These are phyloP conservation scores for Ascochyta pisi DNA, from an alignment of 2,329 filamentous ascomycete genomes.

Conservation along the genomic window DNA sequence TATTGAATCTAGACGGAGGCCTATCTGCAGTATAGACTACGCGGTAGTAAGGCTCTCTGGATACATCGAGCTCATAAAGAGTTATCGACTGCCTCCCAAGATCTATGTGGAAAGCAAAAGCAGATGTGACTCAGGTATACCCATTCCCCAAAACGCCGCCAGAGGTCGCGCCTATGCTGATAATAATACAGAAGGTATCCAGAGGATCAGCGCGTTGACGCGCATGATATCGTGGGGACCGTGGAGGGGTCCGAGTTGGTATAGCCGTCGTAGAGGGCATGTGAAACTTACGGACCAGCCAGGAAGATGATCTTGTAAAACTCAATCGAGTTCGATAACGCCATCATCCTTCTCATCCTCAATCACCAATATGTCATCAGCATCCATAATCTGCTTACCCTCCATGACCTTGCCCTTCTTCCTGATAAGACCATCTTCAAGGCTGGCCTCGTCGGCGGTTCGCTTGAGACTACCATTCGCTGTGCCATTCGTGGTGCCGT, in stretches of 20 bases:
- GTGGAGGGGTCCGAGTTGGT: neutral
- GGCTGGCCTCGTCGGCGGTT: constrained; percentile 51
- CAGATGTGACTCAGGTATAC: constrained; percentile 20
- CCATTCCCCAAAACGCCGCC: constrained; percentile 22
- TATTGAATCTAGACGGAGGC: constrained; percentile 85
- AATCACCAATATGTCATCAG: constrained; percentile 47
- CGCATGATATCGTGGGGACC: neutral
- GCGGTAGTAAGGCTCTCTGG: neutral
- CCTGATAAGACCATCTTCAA: constrained; percentile 44
- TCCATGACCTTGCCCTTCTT: constrained; percentile 53
- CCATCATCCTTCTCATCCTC: constrained; percentile 44
- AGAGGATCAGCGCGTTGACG: constrained; percentile 5
- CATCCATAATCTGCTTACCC: constrained; percentile 18
- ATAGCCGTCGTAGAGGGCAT: neutral
- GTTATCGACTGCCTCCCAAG: neutral
- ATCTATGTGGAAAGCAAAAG: constrained; percentile 9
- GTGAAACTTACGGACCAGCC: neutral
- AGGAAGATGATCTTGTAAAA: neutral
- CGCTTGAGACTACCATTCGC: constrained; percentile 48
- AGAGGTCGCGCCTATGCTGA: constrained; percentile 16
- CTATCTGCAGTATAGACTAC: constrained; percentile 65
- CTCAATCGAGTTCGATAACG: constrained; percentile 47
- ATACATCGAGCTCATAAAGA: neutral
- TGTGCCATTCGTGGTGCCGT: constrained; percentile 38
- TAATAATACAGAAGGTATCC: constrained; percentile 21